Evolutionary conservation across 163 green algal genomes (phyloP).

Genomic region (Scenedesmus sp.): DNA sequence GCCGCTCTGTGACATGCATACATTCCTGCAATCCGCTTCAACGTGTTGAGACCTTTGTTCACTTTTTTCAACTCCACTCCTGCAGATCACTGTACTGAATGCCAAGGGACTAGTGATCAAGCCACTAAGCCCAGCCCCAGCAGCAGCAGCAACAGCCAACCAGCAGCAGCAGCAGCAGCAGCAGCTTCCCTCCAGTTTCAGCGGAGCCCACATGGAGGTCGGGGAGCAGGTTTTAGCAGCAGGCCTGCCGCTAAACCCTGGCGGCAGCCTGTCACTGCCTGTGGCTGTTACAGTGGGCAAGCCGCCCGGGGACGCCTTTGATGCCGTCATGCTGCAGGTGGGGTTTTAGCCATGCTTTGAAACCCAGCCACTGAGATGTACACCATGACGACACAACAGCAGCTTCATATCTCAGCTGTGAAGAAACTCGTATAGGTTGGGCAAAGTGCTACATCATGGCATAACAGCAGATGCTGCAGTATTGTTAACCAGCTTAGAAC

Average conservation of each 20-base stretch:
- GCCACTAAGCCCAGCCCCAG: not conserved
- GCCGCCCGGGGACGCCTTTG: slow-evolving; percentile 36
- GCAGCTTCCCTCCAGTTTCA: slow-evolving; percentile 43
- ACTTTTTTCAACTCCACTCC: not conserved
- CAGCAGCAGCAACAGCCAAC: not conserved
- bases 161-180: slow-evolving; percentile 27
- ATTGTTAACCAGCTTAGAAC: too few species aligned
- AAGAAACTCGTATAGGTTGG: too few species aligned
- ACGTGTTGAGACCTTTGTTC: not conserved
- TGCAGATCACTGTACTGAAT: slow-evolving; percentile 42
- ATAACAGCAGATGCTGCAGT: too few species aligned
- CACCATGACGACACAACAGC: not conserved
- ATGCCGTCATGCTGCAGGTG: slow-evolving; percentile 43
- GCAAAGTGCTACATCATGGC: too few species aligned
- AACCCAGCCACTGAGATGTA: not conserved
- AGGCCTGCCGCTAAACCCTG: slow-evolving; percentile 29
- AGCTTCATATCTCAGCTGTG: not conserved
- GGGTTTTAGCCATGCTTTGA: too few species aligned
- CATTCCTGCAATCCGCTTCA: not conserved
- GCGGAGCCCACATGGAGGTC: slow-evolving; percentile 39
- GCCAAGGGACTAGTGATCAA: slow-evolving; percentile 11
- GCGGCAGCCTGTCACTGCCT: slow-evolving; percentile 36
- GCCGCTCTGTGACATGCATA: not conserved
- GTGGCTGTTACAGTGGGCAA: slow-evolving; percentile 45
- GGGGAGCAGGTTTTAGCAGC: not conserved